Base-by-base conservation (phyloP, 2,329 filamentous ascomycete genomes). In the Paraconiothyrium brasiliense region DNA sequence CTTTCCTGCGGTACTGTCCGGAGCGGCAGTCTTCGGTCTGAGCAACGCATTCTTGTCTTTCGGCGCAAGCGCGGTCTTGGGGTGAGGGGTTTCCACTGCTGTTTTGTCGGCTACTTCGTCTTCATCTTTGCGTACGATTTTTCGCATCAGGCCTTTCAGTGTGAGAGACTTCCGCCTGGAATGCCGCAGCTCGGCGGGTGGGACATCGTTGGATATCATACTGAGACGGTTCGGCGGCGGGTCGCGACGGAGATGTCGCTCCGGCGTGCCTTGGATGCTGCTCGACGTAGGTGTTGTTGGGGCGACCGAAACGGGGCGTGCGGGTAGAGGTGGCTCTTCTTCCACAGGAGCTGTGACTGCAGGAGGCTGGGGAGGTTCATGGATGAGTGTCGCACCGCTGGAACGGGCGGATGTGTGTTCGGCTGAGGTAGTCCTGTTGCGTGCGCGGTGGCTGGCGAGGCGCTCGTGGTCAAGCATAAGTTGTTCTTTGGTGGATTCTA, bases 381-480 rank as follows among this genome's bases (percentile, higher is more conserved):
- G 57, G 47, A 72, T 73, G 58, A 77, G 70, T 11, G 75, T 77
- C 32, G 73, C 70, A 51, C 69, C 71, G 60, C 75, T 77, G 39
- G 70, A 75, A 27, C 74, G 66, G 11, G 73, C 74, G 9, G 71
- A 73, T 11, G 61, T 65, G 52, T 66, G 65, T 1, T 76, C 75
- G 11, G 64, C 59, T 2, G 67, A 69, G 0, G 69, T 58, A 7
- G 66, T 65, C 1, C 69, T 63, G 3, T 70, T 65, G 4, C 70
- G 68, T 10, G 71, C 59, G 11, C 70, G 67, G 32, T 74, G 69
- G 11, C 61, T 60, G 0, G 70, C 70, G 9, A 74, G 66, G 16
- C 72, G 67, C 56, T 76, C 75, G 51, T 73, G 75, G 47, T 77
- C 73, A 24, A 68, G 64, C 71, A 76, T 72, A 22, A 77, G 69